phyloP scores from a whole-genome alignment of 805 yeast species.

The Candida ficus region DNA sequence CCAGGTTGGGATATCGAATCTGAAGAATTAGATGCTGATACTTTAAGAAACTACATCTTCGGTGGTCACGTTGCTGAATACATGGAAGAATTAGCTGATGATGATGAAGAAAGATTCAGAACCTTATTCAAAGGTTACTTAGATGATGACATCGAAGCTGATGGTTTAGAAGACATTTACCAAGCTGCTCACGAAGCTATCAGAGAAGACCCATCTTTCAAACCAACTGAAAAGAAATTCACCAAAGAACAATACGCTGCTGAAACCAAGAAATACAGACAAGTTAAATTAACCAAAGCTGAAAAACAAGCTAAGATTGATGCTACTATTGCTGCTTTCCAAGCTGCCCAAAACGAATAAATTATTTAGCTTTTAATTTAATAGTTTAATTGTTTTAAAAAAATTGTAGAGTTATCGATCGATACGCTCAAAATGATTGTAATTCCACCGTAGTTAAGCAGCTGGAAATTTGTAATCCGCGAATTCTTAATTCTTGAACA shows the following conservation, averaged over 20 bases:
- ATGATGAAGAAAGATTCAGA: slow-evolving; percentile 99
- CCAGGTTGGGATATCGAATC: slow-evolving; percentile 99
- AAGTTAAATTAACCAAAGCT: slow-evolving; percentile 81
- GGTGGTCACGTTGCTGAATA: slow-evolving; percentile 99
- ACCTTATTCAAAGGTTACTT: slow-evolving; percentile 94
- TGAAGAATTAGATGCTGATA: slow-evolving; percentile 97
- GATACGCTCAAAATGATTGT: too few species aligned
- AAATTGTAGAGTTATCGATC: too few species aligned
- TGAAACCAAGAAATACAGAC: slow-evolving; percentile 88
- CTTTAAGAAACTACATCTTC: slow-evolving; percentile 97
- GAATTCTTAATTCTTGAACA: too few species aligned
- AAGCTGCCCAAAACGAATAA: slow-evolving; percentile 29
- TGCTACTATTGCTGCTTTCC: slow-evolving; percentile 91
- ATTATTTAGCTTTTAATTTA: slow-evolving; percentile 1
- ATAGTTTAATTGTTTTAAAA: too few species aligned
- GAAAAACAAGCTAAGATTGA: slow-evolving; percentile 87
- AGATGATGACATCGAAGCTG: slow-evolving; percentile 96
- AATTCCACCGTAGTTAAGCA: too few species aligned
- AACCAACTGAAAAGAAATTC: slow-evolving; percentile 87
- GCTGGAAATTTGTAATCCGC: too few species aligned
- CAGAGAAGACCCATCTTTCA: slow-evolving; percentile 92
- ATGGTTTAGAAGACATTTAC: slow-evolving; percentile 94
- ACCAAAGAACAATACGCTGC: slow-evolving; percentile 98
- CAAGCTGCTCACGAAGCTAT: slow-evolving; percentile 89
- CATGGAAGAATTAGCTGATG: slow-evolving; percentile 99